Conservation (phyloP, 1,284 basidiomycete genomes). For the Pseudozyma pruni region DNA sequence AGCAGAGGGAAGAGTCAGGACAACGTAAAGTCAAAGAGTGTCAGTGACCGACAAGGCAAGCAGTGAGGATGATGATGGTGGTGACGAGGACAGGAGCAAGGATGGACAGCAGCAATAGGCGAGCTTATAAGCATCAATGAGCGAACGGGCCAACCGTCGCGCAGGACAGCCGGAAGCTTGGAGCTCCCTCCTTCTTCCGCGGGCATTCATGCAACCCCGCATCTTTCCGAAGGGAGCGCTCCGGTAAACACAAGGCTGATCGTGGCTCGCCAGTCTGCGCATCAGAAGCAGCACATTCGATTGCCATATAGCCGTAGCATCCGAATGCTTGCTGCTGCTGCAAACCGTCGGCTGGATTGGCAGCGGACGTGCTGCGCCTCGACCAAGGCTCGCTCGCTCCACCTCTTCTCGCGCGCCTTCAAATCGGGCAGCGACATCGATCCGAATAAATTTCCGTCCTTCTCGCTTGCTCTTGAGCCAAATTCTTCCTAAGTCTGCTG, state of each 20-base stretch:
- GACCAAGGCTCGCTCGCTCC: no score
- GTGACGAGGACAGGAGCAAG: background rate
- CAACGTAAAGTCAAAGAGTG: background rate
- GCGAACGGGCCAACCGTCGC: conserved; percentile 32
- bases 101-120: background rate
- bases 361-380: no score
- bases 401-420: no score
- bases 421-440: no score
- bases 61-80: background rate
- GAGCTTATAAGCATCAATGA: conserved; percentile 1
- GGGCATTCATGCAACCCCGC: conserved; percentile 23
- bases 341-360: background rate
- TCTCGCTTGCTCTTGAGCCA: no score
- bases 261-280: no score
- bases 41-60: background rate
- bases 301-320: no score
- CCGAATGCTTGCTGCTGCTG: background rate
- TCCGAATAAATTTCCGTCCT: no score
- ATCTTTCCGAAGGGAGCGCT: conserved; percentile 37
- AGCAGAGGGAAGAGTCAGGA: background rate
- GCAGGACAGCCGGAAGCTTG: background rate
- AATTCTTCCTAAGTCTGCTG: no score
- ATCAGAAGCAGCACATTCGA: no score
- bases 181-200: background rate
- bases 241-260: background rate